Evolutionary conservation across 2,329 filamentous ascomycete genomes (phyloP).

Genomic region (Fusarium sp.): DNA sequence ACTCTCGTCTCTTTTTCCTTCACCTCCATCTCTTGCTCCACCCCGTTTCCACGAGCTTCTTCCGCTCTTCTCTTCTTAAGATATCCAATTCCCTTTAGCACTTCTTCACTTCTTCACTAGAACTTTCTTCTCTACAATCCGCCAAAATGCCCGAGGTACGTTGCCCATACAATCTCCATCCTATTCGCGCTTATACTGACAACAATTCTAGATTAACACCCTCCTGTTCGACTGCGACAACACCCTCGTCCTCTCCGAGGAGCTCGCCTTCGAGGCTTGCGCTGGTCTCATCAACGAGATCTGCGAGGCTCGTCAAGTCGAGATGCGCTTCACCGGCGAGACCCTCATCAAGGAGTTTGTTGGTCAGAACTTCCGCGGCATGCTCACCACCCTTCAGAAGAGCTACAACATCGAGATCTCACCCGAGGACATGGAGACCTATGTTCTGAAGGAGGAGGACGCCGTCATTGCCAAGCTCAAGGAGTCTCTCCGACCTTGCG

Average conservation of each 20-base stretch:
- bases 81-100: conserved; percentile 8
- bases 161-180: neutral
- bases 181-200: conserved; percentile 4
- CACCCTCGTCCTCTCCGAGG: conserved; percentile 92
- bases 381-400: conserved; percentile 81
- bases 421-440: conserved; percentile 75
- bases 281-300: conserved; percentile 90
- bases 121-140: conserved; percentile 10
- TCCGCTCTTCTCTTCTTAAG: conserved; percentile 16
- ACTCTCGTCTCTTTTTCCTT: conserved; percentile 16
- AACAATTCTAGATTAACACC: conserved; percentile 65
- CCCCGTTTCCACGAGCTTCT: conserved; percentile 17
- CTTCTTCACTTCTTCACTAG: neutral
- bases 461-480: conserved; percentile 85
- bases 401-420: conserved; percentile 79
- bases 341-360: conserved; percentile 88
- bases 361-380: conserved; percentile 93
- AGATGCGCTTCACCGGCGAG: conserved; percentile 78
- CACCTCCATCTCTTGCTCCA: conserved; percentile 11
- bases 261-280: conserved; percentile 90
- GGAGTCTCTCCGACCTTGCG: conserved; percentile 73
- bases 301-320: conserved; percentile 72
- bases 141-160: conserved; percentile 51
- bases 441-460: conserved; percentile 82
- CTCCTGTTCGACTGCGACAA: conserved; percentile 87